Percentiles rank a stretch among this genome's conserved stretches.
Evolutionary conservation across 2,329 filamentous ascomycete genomes (phyloP).

Genomic region (Paraphaeosphaeria sporulosa): DNA sequence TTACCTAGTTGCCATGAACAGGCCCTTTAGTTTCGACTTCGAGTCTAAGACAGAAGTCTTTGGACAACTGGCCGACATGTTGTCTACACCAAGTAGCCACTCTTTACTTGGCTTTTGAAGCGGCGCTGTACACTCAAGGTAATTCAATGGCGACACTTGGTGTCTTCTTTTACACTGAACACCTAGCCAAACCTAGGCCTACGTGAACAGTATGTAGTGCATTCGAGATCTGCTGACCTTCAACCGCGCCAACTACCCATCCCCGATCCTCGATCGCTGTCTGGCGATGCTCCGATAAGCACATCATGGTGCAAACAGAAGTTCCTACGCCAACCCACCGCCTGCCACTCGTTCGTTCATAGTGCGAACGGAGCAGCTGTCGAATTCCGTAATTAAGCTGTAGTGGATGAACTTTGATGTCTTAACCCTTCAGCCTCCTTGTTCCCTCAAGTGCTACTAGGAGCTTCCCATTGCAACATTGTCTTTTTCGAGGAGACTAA

Average conservation of each 20-base stretch:
- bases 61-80: too few species aligned
- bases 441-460: background rate
- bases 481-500: constrained; percentile 21
- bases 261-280: background rate
- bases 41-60: too few species aligned
- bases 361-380: background rate
- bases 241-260: background rate
- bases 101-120: background rate
- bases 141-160: background rate
- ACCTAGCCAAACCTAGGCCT: background rate
- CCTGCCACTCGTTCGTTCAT: background rate
- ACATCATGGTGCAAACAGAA: background rate
- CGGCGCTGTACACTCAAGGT: background rate
- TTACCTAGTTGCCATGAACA: too few species aligned
- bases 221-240: background rate
- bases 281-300: background rate
- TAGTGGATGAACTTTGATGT: background rate
- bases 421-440: background rate
- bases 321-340: background rate
- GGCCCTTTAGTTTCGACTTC: too few species aligned
- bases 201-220: background rate
- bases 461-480: background rate
- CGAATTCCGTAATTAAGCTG: background rate
- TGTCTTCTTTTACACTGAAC: background rate
- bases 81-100: too few species aligned